These are phyloP conservation scores for Balamuthia mandrillaris DNA, from an alignment of 208 protist genomes.

Conservation along the genomic window DNA sequence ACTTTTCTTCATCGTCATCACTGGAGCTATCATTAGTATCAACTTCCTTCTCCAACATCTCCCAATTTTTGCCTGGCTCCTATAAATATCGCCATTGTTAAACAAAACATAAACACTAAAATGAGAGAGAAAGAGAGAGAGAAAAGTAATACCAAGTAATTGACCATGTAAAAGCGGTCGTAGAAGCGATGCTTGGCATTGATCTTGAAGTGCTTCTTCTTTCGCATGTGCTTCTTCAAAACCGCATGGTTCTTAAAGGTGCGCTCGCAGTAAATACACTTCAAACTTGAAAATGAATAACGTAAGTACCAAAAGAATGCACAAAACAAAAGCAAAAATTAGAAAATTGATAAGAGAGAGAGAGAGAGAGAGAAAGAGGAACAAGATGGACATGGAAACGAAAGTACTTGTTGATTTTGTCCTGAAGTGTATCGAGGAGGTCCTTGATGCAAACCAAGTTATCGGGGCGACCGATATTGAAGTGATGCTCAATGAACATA, in stretches of 20 bases:
- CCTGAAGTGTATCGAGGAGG: slow-evolving; percentile 34
- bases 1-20: not conserved
- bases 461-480: slow-evolving; percentile 52
- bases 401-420: slow-evolving; percentile 11
- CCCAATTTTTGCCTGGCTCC: slow-evolving; percentile 22
- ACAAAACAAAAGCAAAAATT: not conserved
- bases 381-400: not conserved
- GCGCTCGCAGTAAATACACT: slow-evolving; percentile 47
- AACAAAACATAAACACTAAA: not conserved
- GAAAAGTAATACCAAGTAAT: slow-evolving; percentile 18
- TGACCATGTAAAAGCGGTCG: slow-evolving; percentile 50
- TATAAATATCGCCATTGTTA: not conserved
- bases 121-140: not conserved
- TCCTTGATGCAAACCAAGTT: slow-evolving; percentile 55
- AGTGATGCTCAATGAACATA: slow-evolving; percentile 33
- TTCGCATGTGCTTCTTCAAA: slow-evolving; percentile 49
- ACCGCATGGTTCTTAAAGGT: slow-evolving; percentile 41
- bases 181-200: slow-evolving; percentile 44
- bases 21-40: not conserved
- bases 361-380: not conserved
- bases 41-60: slow-evolving; percentile 10
- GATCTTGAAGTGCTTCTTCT: slow-evolving; percentile 54
- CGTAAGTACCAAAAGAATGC: not conserved
- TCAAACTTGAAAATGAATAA: not conserved
- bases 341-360: not conserved